A percentile compares a stretch with the other conserved stretches of the same genome.
These are phyloP conservation scores for Phytophthora multivora DNA, from an alignment of 352 stramenopile species.

Conservation along the genomic window DNA sequence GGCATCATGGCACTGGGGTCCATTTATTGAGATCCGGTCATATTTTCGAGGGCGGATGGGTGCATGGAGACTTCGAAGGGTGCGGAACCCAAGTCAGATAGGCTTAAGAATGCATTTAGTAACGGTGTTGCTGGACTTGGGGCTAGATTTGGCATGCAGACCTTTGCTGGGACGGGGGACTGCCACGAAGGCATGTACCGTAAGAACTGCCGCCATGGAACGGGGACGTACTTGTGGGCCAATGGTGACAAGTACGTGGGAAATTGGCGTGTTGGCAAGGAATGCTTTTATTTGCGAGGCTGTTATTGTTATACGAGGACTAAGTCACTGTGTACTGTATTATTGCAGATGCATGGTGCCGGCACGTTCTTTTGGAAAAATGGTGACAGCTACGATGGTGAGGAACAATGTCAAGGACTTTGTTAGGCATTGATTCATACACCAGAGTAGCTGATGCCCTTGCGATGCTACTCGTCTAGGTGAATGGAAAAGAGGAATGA, in stretches of 20 bases:
- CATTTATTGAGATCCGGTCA: conserved; percentile 62
- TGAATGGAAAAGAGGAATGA: conserved; percentile 77
- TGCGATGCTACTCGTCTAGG: conserved; percentile 39
- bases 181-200: conserved; percentile 89
- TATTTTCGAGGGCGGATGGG: conserved; percentile 83
- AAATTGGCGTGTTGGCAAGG: conserved; percentile 81
- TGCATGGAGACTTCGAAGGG: conserved; percentile 84
- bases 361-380: conserved; percentile 80
- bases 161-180: conserved; percentile 79
- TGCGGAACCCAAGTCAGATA: conserved; percentile 37
- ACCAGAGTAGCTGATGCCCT: conserved; percentile 12
- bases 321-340: conserved; percentile 5
- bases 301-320: neutral
- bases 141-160: conserved; percentile 82
- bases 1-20: conserved; percentile 66
- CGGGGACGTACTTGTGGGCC: conserved; percentile 86
- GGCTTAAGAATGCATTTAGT: neutral
- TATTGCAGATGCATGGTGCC: conserved; percentile 66
- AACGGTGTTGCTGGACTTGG: conserved; percentile 1
- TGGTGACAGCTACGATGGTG: conserved; percentile 81
- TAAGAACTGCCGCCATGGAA: conserved; percentile 84
- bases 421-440: neutral
- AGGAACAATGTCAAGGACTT: conserved; percentile 10
- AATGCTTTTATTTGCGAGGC: conserved; percentile 9
- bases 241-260: conserved; percentile 92